Percentiles rank a stretch among this genome's conserved stretches.
Conservation (phyloP, 441 rosid species). For the Theobroma grandiflorum region DNA sequence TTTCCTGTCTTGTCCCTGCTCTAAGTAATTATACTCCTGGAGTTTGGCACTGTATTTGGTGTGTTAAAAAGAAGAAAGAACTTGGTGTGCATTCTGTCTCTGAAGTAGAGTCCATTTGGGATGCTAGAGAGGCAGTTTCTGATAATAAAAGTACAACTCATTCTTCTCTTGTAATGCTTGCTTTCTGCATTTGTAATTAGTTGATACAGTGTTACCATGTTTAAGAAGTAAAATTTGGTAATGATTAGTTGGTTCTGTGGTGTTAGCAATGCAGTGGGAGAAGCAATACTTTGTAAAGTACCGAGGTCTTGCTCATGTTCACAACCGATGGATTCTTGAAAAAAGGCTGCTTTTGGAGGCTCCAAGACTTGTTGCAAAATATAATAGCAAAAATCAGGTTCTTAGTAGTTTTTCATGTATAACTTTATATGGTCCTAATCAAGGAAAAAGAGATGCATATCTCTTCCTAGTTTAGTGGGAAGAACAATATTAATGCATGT, state of each 20-base stretch:
- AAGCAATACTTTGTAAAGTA: slow-evolving; percentile 13
- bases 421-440: background rate
- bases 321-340: slow-evolving; percentile 21
- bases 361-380: slow-evolving; percentile 35
- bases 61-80: slow-evolving; percentile 18
- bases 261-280: slow-evolving; percentile 1
- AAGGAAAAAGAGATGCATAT: background rate
- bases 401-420: background rate
- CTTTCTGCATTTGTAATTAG: background rate
- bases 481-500: background rate
- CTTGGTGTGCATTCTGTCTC: slow-evolving; percentile 19
- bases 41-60: slow-evolving; percentile 22
- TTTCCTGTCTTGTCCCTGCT: slow-evolving; percentile 36
- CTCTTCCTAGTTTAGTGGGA: background rate
- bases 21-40: background rate
- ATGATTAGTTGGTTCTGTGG: background rate
- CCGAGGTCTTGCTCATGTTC: slow-evolving; percentile 23
- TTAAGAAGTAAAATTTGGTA: background rate
- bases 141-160: background rate
- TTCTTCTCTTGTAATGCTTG: background rate
- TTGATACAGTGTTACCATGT: background rate
- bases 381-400: slow-evolving; percentile 36
- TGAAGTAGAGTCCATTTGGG: slow-evolving; percentile 19
- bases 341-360: slow-evolving; percentile 24
- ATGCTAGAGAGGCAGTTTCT: slow-evolving; percentile 16